Base-by-base conservation (phyloP, 352 stramenopile genomes). In the Thalassiosira hispida region DNA sequence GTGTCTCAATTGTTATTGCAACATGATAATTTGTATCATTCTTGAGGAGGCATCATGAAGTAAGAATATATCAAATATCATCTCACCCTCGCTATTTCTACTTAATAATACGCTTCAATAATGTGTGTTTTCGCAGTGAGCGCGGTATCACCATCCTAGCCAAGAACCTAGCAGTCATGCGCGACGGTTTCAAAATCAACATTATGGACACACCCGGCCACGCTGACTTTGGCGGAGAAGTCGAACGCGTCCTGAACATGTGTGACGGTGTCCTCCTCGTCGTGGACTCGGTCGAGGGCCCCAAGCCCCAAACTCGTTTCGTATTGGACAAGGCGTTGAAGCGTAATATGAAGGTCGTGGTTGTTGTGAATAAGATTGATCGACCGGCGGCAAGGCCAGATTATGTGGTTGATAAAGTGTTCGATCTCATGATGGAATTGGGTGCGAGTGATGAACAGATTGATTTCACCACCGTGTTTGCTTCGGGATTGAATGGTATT, bases 281-380 rank as follows among this genome's bases (percentile, higher is more conserved):
- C 5, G 97, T 99, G 9, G 97, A 99, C 81, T 92, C 83, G 65
- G 92, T 96, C 8, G 94, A 97, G 62, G 94, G 94, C 46, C 94
- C 94, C 9, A 96, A 96, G 76, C 98, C 97, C 14, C 97, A 99
- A 85, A 99, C 97, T 71, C 96, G 98, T 64, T 99, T 99, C 82
- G 97, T 99, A 57, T 89, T 99, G 51, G 98, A 98, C 64, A 99
- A 99, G 91, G 97, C 97, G n/a, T 90, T 99, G n/a, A 93, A 97
- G 77, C 92, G 95, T 33, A 96, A 96, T n/a, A 91, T 99, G 53
- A 97, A 98, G 85, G 96, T 96, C 16, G 86, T 99, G 8, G 96
- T 99, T 18, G 97, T 99, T 33, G 96, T 99, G 73, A 99, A 99
- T 92, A 99, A 99, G 91, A 98, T 99, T 77, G 97, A 99, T 85